Percentiles rank a stretch among this genome's conserved stretches.
Evolutionary conservation across 768 basidiomycete genomes (phyloP).

Genomic region (Grammothele lineata): DNA sequence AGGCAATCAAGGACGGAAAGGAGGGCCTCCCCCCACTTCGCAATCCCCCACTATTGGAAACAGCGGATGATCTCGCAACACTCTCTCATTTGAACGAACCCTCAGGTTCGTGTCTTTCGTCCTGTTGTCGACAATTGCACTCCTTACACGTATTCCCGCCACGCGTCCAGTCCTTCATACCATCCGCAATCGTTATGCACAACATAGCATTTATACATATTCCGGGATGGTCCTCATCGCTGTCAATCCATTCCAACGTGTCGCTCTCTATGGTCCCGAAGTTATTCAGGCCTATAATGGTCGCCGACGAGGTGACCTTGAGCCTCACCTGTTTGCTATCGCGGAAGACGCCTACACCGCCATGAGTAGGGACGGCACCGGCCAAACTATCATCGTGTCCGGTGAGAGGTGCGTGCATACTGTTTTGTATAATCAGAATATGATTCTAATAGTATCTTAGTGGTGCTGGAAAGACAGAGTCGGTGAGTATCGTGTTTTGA

Average conservation of each 20-base stretch:
- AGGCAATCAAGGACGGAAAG: constrained; percentile 76
- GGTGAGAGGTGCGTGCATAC: constrained; percentile 77
- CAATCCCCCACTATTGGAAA: constrained; percentile 94
- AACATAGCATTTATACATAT: constrained; percentile 98
- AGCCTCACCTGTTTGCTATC: constrained; percentile 97
- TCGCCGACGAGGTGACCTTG: constrained; percentile 86
- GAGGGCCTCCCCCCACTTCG: constrained; percentile 86
- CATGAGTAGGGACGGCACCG: constrained; percentile 90
- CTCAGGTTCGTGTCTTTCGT: constrained; percentile 55
- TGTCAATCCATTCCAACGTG: constrained; percentile 97
- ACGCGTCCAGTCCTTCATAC: constrained; percentile 80
- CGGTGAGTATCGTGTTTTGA: constrained; percentile 45
- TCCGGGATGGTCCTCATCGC: constrained; percentile 98
- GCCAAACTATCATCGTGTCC: constrained; percentile 98
- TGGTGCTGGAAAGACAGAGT: constrained; percentile 99
- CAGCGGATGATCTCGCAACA: constrained; percentile 96
- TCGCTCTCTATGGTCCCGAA: constrained; percentile 94
- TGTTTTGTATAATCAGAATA: not conserved
- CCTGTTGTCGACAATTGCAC: no score
- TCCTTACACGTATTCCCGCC: not conserved
- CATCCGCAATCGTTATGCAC: constrained; percentile 93
- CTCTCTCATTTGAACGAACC: constrained; percentile 98
- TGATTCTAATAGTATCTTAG: constrained; percentile 36
- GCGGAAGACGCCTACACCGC: constrained; percentile 98
- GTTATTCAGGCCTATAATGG: constrained; percentile 97